Evolutionary conservation across 2,329 filamentous ascomycete genomes (phyloP).

Genomic region (Alternaria ethzedia): DNA sequence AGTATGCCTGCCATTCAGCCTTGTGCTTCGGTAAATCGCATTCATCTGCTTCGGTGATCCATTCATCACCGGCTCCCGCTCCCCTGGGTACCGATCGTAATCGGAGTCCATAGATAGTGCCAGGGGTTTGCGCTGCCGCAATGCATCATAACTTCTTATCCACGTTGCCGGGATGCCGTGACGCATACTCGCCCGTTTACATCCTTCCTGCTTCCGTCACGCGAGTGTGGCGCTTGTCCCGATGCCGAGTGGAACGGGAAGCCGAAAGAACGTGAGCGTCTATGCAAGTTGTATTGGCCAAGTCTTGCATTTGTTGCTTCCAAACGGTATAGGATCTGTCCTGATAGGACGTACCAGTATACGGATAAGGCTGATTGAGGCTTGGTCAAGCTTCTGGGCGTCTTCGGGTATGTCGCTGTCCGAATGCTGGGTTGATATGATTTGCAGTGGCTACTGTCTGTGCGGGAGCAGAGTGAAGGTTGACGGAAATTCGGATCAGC

Average conservation of each 20-base stretch:
- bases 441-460: conserved; percentile 4
- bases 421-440: conserved; percentile 28
- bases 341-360: background rate
- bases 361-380: conserved; percentile 1
- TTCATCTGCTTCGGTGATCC: background rate
- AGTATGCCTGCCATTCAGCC: background rate
- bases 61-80: conserved; percentile 12
- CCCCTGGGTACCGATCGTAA: conserved; percentile 11
- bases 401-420: conserved; percentile 12
- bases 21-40: background rate
- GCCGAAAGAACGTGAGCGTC: conserved; percentile 17
- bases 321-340: background rate
- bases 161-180: conserved; percentile 20
- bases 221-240: conserved; percentile 32
- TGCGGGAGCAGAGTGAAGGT: conserved; percentile 14
- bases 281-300: conserved; percentile 26
- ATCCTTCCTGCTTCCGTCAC: conserved; percentile 19
- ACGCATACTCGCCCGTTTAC: conserved; percentile 27
- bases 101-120: conserved; percentile 15
- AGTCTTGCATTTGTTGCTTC: conserved; percentile 8
- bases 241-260: conserved; percentile 18
- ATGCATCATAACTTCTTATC: conserved; percentile 12
- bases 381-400: conserved; percentile 7
- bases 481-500: conserved; percentile 18
- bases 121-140: conserved; percentile 17